A percentile compares a stretch with the other conserved stretches of the same genome.
Evolutionary conservation across 2,329 filamentous ascomycete genomes (phyloP).

Genomic region (Cryphonectria japonica): DNA sequence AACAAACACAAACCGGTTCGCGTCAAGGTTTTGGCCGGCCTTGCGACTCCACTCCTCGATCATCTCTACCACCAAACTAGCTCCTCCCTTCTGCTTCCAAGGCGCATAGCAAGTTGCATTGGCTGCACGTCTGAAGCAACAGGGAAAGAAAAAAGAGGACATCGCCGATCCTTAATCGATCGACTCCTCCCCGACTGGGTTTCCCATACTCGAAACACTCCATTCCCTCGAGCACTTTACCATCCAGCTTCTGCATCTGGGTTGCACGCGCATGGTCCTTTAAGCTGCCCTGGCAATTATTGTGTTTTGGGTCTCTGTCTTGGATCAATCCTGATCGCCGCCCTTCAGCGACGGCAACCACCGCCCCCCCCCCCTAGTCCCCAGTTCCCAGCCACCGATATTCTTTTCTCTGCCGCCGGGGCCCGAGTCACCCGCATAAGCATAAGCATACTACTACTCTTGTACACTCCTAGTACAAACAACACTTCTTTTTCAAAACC

Average conservation of each 20-base stretch:
- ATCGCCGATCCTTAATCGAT: slow-evolving; percentile 1
- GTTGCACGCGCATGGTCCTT: neutral
- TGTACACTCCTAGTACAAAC: neutral
- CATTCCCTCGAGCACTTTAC: neutral
- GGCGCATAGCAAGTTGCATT: slow-evolving; percentile 4
- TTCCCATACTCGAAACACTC: neutral
- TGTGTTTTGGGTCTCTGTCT: neutral
- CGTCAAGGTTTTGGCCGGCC: neutral
- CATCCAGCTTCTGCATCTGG: slow-evolving; percentile 1
- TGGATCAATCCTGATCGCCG: slow-evolving; percentile 8
- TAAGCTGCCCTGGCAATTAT: neutral
- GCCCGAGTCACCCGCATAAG: slow-evolving; percentile 8
- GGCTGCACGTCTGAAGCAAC: neutral
- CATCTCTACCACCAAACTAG: neutral
- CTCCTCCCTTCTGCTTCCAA: neutral
- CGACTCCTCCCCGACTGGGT: neutral
- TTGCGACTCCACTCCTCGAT: slow-evolving; percentile 3
- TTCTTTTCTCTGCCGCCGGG: slow-evolving; percentile 10
- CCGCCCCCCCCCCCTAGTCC: neutral
- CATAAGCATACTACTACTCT: neutral
- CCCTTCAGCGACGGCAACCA: neutral
- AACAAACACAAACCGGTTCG: slow-evolving; percentile 1
- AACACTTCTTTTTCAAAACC: slow-evolving; percentile 7
- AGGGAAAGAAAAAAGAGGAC: neutral
- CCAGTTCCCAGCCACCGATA: slow-evolving; percentile 13